A percentile compares a stretch with the other conserved stretches of the same genome.
phyloP scores from a whole-genome alignment of 2,329 filamentous ascomycete species.

The Cytospora chrysosperma region DNA sequence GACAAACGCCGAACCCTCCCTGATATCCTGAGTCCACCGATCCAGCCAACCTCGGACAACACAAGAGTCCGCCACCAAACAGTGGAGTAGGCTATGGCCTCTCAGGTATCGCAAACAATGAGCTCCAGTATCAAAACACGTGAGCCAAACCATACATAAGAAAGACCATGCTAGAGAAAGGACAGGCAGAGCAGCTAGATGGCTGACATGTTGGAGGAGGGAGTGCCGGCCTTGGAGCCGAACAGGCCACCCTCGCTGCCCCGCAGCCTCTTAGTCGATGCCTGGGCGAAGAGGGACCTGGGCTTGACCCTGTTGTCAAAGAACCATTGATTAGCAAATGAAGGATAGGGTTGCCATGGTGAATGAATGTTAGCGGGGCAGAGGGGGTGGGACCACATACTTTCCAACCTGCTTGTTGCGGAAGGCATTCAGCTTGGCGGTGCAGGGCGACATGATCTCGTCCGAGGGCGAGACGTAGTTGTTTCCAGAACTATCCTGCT shows the following conservation, averaged over 20 bases:
- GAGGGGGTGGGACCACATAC: slow-evolving; percentile 46
- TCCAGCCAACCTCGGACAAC: neutral
- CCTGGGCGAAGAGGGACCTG: slow-evolving; percentile 66
- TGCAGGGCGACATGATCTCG: slow-evolving; percentile 83
- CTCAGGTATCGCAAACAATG: neutral
- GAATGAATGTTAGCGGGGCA: neutral
- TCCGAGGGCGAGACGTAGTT: slow-evolving; percentile 80
- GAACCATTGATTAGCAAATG: neutral
- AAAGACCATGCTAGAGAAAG: slow-evolving; percentile 7
- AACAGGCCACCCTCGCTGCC: slow-evolving; percentile 44
- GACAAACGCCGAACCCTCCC: slow-evolving; percentile 23
- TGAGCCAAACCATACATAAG: neutral
- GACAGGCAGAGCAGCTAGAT: neutral
- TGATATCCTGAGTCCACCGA: slow-evolving; percentile 11
- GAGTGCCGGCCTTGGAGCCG: slow-evolving; percentile 28
- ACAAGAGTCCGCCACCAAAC: neutral
- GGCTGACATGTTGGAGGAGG: slow-evolving; percentile 11
- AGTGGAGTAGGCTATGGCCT: neutral
- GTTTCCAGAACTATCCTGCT: slow-evolving; percentile 15
- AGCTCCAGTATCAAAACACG: neutral
- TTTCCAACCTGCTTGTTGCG: slow-evolving; percentile 79
- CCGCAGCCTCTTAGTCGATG: slow-evolving; percentile 61
- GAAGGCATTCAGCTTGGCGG: slow-evolving; percentile 76
- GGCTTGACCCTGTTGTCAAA: slow-evolving; percentile 56
- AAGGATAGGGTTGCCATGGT: no score